A percentile compares a stretch with the other conserved stretches of the same genome.
Conservation (phyloP, 768 basidiomycete species). For the Pulveroboletus sp. region DNA sequence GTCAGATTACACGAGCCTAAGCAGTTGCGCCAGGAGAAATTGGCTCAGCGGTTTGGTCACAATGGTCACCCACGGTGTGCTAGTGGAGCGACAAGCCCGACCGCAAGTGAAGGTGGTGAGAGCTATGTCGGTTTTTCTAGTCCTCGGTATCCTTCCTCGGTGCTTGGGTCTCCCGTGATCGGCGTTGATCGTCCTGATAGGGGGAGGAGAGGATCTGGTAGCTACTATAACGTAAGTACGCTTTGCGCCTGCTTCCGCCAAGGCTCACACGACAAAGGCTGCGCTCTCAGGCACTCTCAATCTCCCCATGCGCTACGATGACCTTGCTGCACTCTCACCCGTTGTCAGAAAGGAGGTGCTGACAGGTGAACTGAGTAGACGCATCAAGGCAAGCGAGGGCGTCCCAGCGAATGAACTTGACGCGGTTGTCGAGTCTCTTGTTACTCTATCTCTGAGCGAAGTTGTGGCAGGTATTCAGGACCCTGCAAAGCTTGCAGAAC, state of each 20-base stretch:
- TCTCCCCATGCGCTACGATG: conserved; percentile 83
- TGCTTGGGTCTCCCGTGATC: conserved; percentile 54
- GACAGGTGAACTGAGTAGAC: conserved; percentile 75
- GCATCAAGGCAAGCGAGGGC: conserved; percentile 53
- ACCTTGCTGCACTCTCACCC: conserved; percentile 74
- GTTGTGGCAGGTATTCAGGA: conserved; percentile 76
- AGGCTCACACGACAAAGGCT: conserved; percentile 44
- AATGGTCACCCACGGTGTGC: conserved; percentile 77
- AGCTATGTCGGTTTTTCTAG: conserved; percentile 70
- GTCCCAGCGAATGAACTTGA: conserved; percentile 57
- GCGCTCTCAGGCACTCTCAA: conserved; percentile 76
- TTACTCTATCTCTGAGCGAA: conserved; percentile 66
- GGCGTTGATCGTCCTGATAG: conserved; percentile 56
- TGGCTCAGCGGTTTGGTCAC: conserved; percentile 75
- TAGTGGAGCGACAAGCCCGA: conserved; percentile 82
- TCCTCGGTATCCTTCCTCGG: conserved; percentile 51
- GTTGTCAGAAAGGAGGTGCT: conserved; percentile 85
- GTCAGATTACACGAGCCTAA: conserved; percentile 90
- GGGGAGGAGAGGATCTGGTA: conserved; percentile 74
- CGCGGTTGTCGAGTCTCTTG: conserved; percentile 65
- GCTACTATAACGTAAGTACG: conserved; percentile 71
- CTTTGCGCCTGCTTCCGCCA: background rate
- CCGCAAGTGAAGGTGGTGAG: conserved; percentile 77
- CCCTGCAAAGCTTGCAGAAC: conserved; percentile 56
- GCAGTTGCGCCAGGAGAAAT: conserved; percentile 83